A percentile compares a stretch with the other conserved stretches of the same genome.
phyloP scores from a whole-genome alignment of 352 stramenopile genomes.

The Phytophthora podocarpi region DNA sequence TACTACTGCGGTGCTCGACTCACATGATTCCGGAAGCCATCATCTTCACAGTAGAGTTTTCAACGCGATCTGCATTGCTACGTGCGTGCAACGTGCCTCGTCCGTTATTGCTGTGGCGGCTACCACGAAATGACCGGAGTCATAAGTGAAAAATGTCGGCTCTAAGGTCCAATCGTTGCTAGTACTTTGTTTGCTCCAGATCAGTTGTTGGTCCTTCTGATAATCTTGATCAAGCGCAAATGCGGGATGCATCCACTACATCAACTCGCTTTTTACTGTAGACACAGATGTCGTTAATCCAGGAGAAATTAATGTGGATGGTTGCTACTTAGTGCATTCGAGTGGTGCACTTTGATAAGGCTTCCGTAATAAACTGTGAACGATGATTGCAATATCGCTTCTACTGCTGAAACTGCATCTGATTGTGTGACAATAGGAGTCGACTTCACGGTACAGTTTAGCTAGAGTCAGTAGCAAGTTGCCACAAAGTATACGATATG shows the following conservation, averaged over 20 bases:
- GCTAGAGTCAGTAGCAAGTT: no score
- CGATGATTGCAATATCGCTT: no score
- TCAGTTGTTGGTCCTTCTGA: constrained; percentile 18
- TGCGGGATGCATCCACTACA: constrained; percentile 12
- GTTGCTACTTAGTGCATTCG: constrained; percentile 4
- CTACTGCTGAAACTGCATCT: no score
- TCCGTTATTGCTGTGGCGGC: constrained; percentile 1
- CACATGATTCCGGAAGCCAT: constrained; percentile 18
- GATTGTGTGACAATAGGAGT: no score
- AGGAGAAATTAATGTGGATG: constrained; percentile 19
- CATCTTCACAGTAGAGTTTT: constrained; percentile 29
- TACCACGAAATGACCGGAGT: constrained; percentile 13
- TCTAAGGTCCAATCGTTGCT: constrained; percentile 7
- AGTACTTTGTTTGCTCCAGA: constrained; percentile 18
- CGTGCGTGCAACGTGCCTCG: constrained; percentile 20
- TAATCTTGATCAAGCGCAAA: constrained; percentile 6
- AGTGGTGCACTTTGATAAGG: constrained; percentile 10
- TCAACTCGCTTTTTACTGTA: constrained; percentile 33
- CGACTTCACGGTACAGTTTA: no score
- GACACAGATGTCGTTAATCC: constrained; percentile 24
- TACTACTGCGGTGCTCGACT: constrained; percentile 9
- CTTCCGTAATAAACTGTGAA: no score
- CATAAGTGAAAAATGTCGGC: background rate
- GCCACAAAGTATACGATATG: no score
- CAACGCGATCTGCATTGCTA: constrained; percentile 23